Percentiles rank a stretch among this genome's conserved stretches.
Evolutionary conservation across 805 yeast genomes (phyloP).

Genomic region (Kazachstania bromeliacearum): DNA sequence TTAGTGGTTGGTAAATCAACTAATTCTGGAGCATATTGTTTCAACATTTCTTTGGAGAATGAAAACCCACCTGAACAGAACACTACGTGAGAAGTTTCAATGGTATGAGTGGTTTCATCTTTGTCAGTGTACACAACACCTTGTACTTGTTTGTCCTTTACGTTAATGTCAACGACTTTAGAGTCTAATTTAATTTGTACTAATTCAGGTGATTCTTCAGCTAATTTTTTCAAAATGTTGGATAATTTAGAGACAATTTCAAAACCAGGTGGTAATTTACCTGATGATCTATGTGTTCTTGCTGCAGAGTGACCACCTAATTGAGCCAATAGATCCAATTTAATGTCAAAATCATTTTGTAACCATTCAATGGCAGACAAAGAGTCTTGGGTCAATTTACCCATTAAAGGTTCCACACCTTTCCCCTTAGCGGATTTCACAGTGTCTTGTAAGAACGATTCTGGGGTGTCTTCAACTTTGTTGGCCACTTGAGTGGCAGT

Average conservation of each 20-base stretch:
- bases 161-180: constrained; percentile 30
- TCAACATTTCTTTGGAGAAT: constrained; percentile 31
- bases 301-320: constrained; percentile 77
- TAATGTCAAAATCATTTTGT: constrained; percentile 50
- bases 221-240: constrained; percentile 29
- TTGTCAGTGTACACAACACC: constrained; percentile 36
- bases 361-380: constrained; percentile 67
- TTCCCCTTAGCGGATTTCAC: constrained; percentile 52
- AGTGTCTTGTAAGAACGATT: constrained; percentile 57
- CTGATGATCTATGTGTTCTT: constrained; percentile 71
- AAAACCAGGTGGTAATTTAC: constrained; percentile 49
- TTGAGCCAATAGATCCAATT: constrained; percentile 59
- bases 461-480: constrained; percentile 46
- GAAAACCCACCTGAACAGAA: constrained; percentile 56
- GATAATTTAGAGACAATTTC: constrained; percentile 43
- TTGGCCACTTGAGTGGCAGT: constrained; percentile 49
- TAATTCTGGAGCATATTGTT: constrained; percentile 39
- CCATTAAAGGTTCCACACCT: constrained; percentile 50
- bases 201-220: constrained; percentile 21
- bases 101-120: constrained; percentile 16
- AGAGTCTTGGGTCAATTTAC: constrained; percentile 51
- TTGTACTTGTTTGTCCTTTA: constrained; percentile 23
- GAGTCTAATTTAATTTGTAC: constrained; percentile 33
- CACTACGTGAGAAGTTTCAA: constrained; percentile 32
- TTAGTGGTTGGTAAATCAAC: constrained; percentile 44